Base-by-base conservation (phyloP, 345 rosid species). In the Salix dunnii region DNA sequence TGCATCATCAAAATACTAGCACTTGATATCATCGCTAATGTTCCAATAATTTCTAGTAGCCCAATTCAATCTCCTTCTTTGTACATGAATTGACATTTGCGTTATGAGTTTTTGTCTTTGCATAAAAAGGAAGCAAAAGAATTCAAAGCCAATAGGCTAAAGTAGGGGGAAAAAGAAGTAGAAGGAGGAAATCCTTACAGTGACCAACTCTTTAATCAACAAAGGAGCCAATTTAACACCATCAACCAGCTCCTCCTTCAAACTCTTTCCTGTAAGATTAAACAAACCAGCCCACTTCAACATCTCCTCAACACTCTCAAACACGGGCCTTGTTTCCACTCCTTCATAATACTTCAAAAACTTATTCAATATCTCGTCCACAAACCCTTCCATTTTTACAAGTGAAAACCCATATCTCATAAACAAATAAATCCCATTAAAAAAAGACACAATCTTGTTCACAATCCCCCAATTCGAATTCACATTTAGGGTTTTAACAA, bases 281-380 rank as follows among this genome's bases (percentile, higher is more conserved):
- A 85, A 88, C 84, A 96, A 80, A 67, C 89, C 96, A 25, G 91
- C 86, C 98, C 99, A 96, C 73, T 90, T 84, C 61, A 96, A 94
- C 99, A 96, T 93, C 84, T 71, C 91, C 30, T 93, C 99, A 55
- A 96, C 97, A 36, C 85, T 91, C 60, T 89, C 84, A 60, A 96
- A 96, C 72, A 86, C 73, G 0, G 99, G 98, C 74, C 98, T 93
- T 3, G 80, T 76, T 61, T 91, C 92, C 75, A 78, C 27, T 66
- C 84, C 85, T 60, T 87, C 85, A 35, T 96, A 96, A 82, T 90
- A 92, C 85, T 90, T 96, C 85, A 96, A 83, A 83, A 93, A 96
- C 74, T 79, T 85, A 72, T 73, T 81, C 46, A 92, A 90, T 33
- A 88, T 84, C 27, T 91, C 97, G 88, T 96, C 90, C 33, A 91